A percentile compares a stretch with the other conserved stretches of the same genome.
phyloP scores from a whole-genome alignment of 176 grass and related monocot genomes.

The Eragrostis curvula region DNA sequence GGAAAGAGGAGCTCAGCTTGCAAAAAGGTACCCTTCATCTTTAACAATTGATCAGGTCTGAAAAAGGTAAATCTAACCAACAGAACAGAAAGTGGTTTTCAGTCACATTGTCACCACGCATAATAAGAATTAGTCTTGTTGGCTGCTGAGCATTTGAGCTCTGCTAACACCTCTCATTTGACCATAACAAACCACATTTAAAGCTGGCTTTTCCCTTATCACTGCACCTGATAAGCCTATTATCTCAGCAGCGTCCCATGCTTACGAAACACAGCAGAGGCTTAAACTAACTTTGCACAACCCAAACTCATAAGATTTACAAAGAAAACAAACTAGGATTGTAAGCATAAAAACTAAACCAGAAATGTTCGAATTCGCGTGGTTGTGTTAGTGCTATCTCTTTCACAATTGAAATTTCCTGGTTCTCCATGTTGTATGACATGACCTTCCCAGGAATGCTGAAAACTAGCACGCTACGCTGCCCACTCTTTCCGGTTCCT shows the following conservation, averaged over 20 bases:
- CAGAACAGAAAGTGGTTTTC: neutral
- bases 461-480: neutral
- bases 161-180: neutral
- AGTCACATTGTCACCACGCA: neutral
- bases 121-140: no score
- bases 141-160: neutral
- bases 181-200: neutral
- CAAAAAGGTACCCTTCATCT: neutral
- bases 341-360: neutral
- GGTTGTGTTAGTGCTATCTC: neutral
- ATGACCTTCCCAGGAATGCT: neutral
- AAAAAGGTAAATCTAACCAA: neutral
- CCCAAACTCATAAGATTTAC: neutral
- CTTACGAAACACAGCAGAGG: neutral
- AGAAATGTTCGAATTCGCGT: neutral
- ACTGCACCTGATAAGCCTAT: neutral
- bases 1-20: neutral
- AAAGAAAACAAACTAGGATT: neutral
- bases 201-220: neutral
- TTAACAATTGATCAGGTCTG: neutral
- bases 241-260: neutral
- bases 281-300: no score
- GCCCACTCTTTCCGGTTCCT: neutral
- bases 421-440: constrained; percentile 1
- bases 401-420: neutral